Evolutionary conservation across 2,329 filamentous ascomycete genomes (phyloP).

Genomic region (Exophiala mesophila): DNA sequence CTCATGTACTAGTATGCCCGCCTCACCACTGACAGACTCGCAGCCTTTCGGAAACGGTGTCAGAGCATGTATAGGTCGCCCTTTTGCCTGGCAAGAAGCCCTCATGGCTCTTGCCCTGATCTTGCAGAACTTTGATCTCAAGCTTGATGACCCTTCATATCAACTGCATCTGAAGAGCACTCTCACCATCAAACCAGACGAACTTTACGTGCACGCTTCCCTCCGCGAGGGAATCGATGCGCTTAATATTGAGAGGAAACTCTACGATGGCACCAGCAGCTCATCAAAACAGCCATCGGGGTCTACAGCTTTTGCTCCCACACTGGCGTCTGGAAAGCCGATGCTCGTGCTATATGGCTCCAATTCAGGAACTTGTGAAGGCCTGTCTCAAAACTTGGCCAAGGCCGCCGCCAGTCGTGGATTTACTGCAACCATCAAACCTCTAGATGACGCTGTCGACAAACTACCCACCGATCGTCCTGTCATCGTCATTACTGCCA

Average conservation of each 20-base stretch:
- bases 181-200: constrained; percentile 43
- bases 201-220: constrained; percentile 57
- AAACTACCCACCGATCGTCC: constrained; percentile 57
- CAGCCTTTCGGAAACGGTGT: constrained; percentile 67
- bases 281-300: constrained; percentile 3
- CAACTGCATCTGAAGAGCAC: constrained; percentile 36
- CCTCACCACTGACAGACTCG: constrained; percentile 25
- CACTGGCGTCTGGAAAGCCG: constrained; percentile 32
- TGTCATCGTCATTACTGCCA: constrained; percentile 62
- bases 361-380: constrained; percentile 70
- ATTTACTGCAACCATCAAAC: constrained; percentile 52
- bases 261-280: constrained; percentile 24
- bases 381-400: constrained; percentile 60
- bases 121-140: constrained; percentile 67
- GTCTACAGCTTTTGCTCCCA: constrained; percentile 8
- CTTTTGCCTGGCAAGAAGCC: constrained; percentile 71
- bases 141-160: constrained; percentile 53
- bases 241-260: constrained; percentile 37
- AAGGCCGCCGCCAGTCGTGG: constrained; percentile 56
- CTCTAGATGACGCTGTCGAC: constrained; percentile 58
- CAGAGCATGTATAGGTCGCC: constrained; percentile 65
- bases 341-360: constrained; percentile 69
- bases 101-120: constrained; percentile 58
- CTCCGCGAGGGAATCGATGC: constrained; percentile 49
- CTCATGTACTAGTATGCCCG: constrained; percentile 17